phyloP scores from a whole-genome alignment of 306 rosid species.

The Medicago truncatula region MtrunA17r5.0-ANR NC_053048.1:44132501-44133000 shows the following conservation, averaged over 20 bases:
- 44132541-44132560: slow-evolving; percentile 39
- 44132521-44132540: slow-evolving; percentile 31
- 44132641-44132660: slow-evolving; percentile 34
- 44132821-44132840: not conserved
- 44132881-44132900: too few relatives aligned
- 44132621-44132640: slow-evolving; percentile 22
- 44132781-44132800: not conserved
- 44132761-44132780: slow-evolving; percentile 13
- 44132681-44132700: slow-evolving; percentile 33
- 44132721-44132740: slow-evolving; percentile 29
- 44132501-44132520: slow-evolving; percentile 7
- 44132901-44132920: slow-evolving; percentile 17
- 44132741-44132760: slow-evolving; percentile 5
- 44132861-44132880: too few relatives aligned
- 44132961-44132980: not conserved
- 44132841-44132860: too few relatives aligned
- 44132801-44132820: slow-evolving; percentile 19
- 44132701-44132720: slow-evolving; percentile 33
- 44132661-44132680: slow-evolving; percentile 27
- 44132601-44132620: slow-evolving; percentile 32
- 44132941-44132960: slow-evolving; percentile 19
- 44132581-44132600: slow-evolving; percentile 22
- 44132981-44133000: too few relatives aligned
- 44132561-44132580: slow-evolving; percentile 27
- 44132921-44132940: not conserved